Base-by-base conservation (phyloP, 1,139 yeast genomes). In the Suhomyces panamericanus region DNA sequence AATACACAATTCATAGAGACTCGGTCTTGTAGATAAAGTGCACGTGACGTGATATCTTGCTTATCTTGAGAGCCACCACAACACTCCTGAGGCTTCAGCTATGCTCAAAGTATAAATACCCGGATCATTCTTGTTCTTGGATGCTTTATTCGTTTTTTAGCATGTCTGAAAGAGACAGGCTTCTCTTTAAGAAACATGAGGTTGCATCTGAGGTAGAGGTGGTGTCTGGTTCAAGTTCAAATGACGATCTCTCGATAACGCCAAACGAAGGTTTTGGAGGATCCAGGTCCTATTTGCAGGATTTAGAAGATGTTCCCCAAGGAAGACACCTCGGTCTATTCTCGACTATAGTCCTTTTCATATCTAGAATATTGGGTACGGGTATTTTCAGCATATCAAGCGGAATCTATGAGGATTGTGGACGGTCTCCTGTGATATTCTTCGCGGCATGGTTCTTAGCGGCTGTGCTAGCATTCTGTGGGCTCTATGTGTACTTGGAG, bases 351-450 rank as follows among this genome's bases (percentile, higher is more conserved):
- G 75, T 83, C 16, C 52, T 84, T 47, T 82, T 83, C 53, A 74
- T 85, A 3, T 80, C 87, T 20, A 67, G 90, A 48, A 85, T 85
- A 35, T 70, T 85, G n/a, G 93, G 93, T 0, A 81, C 89, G 1
- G 93, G 93, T 0, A 85, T 85, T 14, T 83, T 85, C 64, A 84
- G 89, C 13, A 80, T 84, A 1, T 84, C 91, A 0, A 77, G 87
- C 14, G 79, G 83, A 20, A 80, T 85, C 31, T 83, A 78, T 55
- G 76, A 75, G 36, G 85, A 83, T 54, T 79, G 83, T 55, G 91
- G 90, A 16, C 81, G 87, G 24, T 82, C 85, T 3, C 80, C 83
- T 1, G 64, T 73, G 27, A 57, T 82, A 36, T 85, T 83, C 59
- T 76, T 83, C 39, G 49, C 69, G 0, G 77, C 85, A 1, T 85